phyloP scores from a whole-genome alignment of 306 rosid genomes.

The Quillaja saponaria region DNA sequence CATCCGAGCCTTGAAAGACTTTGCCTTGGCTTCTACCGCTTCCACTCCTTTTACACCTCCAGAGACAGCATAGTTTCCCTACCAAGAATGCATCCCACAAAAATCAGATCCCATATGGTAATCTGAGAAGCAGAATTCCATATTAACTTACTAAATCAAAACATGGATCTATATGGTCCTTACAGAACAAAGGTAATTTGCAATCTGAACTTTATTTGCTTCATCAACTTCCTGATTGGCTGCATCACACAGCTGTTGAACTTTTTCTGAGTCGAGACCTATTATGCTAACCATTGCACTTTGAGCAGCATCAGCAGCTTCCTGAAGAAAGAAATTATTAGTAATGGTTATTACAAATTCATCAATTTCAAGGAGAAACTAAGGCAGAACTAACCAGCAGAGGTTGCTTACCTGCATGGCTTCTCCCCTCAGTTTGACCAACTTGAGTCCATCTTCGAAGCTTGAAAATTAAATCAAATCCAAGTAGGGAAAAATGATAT shows the following conservation, averaged over 20 bases:
- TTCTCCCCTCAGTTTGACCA: conserved; percentile 96
- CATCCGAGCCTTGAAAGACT: conserved; percentile 99
- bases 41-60: conserved; percentile 97
- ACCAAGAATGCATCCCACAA: conserved; percentile 21
- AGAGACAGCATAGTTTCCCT: conserved; percentile 98
- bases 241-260: conserved; percentile 89
- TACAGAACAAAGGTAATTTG: conserved; percentile 90
- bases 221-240: conserved; percentile 92
- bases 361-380: not conserved
- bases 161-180: conserved; percentile 34
- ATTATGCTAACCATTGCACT: conserved; percentile 94
- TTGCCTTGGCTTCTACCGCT: conserved; percentile 88
- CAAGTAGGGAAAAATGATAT: conserved; percentile 18
- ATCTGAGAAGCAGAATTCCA: conserved; percentile 20
- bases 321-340: conserved; percentile 47
- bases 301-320: conserved; percentile 81
- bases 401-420: conserved; percentile 86
- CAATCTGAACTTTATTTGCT: conserved; percentile 82
- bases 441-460: conserved; percentile 97
- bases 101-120: not conserved
- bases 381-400: conserved; percentile 15
- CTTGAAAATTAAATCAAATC: conserved; percentile 47
- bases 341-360: conserved; percentile 3
- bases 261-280: conserved; percentile 91
- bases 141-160: conserved; percentile 25